Conservation (phyloP, 495 filamentous ascomycete species). For the Bacidia rubella region DNA sequence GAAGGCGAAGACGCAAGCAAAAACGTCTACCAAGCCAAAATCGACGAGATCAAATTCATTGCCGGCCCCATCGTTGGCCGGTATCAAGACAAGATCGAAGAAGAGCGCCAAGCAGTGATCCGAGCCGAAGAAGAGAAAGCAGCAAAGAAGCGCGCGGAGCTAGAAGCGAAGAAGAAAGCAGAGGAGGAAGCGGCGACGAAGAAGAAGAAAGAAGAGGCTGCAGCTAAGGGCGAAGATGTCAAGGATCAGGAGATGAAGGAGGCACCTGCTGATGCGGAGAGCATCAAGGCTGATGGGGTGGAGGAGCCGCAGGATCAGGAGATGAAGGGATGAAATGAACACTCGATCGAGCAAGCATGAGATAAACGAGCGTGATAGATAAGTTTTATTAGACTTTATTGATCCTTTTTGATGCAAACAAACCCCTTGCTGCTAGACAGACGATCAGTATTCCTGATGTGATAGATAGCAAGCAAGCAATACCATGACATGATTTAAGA, state of each 20-base stretch:
- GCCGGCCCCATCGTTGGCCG: constrained; percentile 87
- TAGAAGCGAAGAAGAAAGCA: constrained; percentile 46
- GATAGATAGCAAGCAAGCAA: no score
- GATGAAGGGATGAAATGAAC: constrained; percentile 1
- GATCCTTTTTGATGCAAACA: no score
- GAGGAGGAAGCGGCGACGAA: constrained; percentile 41
- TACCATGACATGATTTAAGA: no score
- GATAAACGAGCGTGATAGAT: no score
- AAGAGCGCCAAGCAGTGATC: constrained; percentile 65
- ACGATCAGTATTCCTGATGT: no score
- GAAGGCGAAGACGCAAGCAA: constrained; percentile 94
- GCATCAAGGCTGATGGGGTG: constrained; percentile 27
- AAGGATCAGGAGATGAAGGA: constrained; percentile 46
- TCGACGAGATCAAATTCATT: constrained; percentile 85
- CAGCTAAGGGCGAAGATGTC: constrained; percentile 27
- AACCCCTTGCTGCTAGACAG: no score
- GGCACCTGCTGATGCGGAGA: constrained; percentile 25
- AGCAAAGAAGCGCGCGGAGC: constrained; percentile 64
- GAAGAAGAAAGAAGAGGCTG: constrained; percentile 29
- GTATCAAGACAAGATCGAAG: constrained; percentile 87
- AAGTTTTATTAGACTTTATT: no score
- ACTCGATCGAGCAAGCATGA: no score
- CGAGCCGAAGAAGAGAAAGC: constrained; percentile 70
- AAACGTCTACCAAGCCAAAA: constrained; percentile 82
- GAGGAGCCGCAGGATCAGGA: constrained; percentile 25